These are phyloP conservation scores for Fonsecaea monophora DNA, from an alignment of 2,329 filamentous ascomycete genomes.

Conservation along the genomic window DNA sequence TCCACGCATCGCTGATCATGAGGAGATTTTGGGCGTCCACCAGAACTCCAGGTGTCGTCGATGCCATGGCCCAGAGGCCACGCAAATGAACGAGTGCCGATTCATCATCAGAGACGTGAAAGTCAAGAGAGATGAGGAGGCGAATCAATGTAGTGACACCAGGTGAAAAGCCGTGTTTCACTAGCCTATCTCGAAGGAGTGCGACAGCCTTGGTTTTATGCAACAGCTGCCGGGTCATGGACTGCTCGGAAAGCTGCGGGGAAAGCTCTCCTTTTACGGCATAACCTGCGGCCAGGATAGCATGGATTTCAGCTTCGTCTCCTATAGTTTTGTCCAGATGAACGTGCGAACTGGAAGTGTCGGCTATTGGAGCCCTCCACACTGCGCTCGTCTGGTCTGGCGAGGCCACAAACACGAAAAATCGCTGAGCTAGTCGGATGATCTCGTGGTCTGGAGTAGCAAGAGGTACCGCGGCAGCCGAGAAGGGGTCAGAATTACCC, in stretches of 20 bases:
- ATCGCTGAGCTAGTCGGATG: slow-evolving; percentile 25
- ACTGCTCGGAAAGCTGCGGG: slow-evolving; percentile 2
- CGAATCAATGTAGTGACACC: slow-evolving; percentile 24
- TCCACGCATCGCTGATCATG: slow-evolving; percentile 28
- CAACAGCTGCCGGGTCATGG: slow-evolving; percentile 4
- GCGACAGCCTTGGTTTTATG: slow-evolving; percentile 27
- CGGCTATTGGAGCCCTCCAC: slow-evolving; percentile 28
- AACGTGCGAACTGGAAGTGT: slow-evolving; percentile 24
- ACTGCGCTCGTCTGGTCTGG: slow-evolving; percentile 25
- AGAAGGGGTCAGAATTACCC: slow-evolving; percentile 31
- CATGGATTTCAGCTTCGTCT: slow-evolving; percentile 27
- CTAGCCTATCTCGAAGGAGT: slow-evolving; percentile 22
- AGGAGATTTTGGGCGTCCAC: slow-evolving; percentile 23
- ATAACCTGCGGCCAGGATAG: slow-evolving; percentile 27
- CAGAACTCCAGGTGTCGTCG: slow-evolving; percentile 16
- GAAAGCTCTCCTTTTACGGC: slow-evolving; percentile 13
- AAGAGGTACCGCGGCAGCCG: slow-evolving; percentile 18
- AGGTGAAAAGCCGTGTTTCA: slow-evolving; percentile 15
- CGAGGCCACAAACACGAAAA: slow-evolving; percentile 25
- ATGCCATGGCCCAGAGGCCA: slow-evolving; percentile 25
- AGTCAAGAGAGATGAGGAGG: slow-evolving; percentile 29
- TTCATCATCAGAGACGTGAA: slow-evolving; percentile 17
- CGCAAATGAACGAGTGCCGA: slow-evolving; percentile 26
- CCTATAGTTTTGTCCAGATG: slow-evolving; percentile 15
- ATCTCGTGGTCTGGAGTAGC: slow-evolving; percentile 24